Evolutionary conservation across 1,284 basidiomycete species (phyloP).

Genomic region (Cryptococcus sp.): DNA sequence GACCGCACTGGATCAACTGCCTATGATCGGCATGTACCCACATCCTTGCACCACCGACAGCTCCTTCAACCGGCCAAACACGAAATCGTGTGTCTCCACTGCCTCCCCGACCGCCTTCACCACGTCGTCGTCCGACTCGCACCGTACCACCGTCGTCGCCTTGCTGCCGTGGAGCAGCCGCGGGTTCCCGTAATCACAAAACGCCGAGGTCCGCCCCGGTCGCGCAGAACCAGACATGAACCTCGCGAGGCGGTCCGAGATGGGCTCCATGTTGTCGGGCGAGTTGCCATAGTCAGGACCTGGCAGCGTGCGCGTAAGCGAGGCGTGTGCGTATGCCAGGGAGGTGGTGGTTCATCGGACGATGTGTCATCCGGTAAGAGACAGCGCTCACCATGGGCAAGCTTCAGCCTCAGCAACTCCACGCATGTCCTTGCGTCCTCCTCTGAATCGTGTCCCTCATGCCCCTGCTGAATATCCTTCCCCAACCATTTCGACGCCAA

Average conservation of each 20-base stretch:
- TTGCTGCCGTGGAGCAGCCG: constrained; percentile 74
- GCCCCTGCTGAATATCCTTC: constrained; percentile 70
- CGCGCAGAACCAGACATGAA: constrained; percentile 26
- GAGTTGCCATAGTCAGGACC: constrained; percentile 78
- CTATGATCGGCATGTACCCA: constrained; percentile 49
- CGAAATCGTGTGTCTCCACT: constrained; percentile 67
- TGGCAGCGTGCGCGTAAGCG: constrained; percentile 23
- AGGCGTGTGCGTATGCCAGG: not conserved
- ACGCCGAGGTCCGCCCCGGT: constrained; percentile 60
- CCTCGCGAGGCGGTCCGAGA: constrained; percentile 77
- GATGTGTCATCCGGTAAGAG: constrained; percentile 1
- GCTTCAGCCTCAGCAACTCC: constrained; percentile 74
- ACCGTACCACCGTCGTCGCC: constrained; percentile 68
- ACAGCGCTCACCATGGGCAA: constrained; percentile 59
- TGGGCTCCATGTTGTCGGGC: constrained; percentile 70
- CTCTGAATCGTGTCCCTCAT: constrained; percentile 82
- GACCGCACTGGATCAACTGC: too few species aligned
- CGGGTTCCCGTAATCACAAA: constrained; percentile 81
- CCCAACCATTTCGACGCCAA: constrained; percentile 84
- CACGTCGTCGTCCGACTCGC: constrained; percentile 68
- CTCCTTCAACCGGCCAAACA: constrained; percentile 75
- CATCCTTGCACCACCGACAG: constrained; percentile 73
- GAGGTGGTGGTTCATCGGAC: not conserved
- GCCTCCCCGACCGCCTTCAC: constrained; percentile 62
- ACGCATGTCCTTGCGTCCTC: constrained; percentile 85